phyloP scores from a whole-genome alignment of 306 rosid species.

The Cucumis hystrix region DNA sequence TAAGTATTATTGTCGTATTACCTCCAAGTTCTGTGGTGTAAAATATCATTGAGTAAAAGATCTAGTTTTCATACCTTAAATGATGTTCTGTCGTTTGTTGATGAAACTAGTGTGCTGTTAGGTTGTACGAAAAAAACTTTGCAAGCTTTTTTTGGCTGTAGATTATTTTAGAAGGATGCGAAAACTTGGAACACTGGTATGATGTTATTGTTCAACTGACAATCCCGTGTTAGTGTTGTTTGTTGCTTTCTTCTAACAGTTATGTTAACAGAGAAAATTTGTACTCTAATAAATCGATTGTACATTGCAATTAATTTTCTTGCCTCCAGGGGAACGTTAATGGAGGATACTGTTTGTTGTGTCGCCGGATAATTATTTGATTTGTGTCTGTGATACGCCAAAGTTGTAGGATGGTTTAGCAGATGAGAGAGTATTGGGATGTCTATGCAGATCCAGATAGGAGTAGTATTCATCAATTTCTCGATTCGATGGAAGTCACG shows the following conservation, averaged over 20 bases:
- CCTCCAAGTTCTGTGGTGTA: neutral
- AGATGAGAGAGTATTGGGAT: too few relatives aligned
- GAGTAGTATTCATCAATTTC: neutral
- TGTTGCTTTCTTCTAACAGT: neutral
- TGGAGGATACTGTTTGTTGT: neutral
- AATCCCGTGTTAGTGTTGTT: neutral
- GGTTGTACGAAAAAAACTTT: neutral
- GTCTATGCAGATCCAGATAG: neutral
- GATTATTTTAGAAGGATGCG: neutral
- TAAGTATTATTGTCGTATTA: neutral
- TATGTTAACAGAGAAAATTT: neutral
- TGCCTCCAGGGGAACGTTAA: neutral
- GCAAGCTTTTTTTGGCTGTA: neutral
- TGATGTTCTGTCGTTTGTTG: neutral
- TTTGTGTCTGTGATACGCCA: neutral
- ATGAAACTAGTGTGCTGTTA: neutral
- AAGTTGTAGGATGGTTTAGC: neutral
- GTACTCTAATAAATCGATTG: neutral
- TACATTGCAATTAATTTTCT: neutral
- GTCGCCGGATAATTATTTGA: neutral
- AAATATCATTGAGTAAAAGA: neutral
- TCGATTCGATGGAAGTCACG: neutral
- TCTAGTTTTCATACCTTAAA: neutral
- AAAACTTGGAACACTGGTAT: neutral
- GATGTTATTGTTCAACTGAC: neutral